Evolutionary conservation across 257 asterid genomes (phyloP), one percentile per base, ranked within the genome.

Genomic region (Solanum acaule): DNA sequence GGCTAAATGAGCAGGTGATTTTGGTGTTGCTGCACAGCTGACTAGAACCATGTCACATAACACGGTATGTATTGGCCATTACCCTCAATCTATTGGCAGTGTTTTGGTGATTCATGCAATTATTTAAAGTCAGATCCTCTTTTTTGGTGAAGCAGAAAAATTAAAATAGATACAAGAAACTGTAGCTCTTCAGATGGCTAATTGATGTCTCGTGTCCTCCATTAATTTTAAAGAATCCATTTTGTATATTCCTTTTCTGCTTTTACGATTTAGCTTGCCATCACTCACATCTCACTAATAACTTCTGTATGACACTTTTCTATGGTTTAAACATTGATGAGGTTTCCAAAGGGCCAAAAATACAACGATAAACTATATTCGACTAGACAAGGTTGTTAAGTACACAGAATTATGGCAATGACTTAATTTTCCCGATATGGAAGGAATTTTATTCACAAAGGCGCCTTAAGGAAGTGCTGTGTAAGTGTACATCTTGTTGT

Each of bases 41-140:
- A 96, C 99, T 88, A 95, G 99, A 93, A 97, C 99, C 11, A 97
- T 97, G 99, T 97, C 99, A 92, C 99, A 98, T 81, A 97, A 97
- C 93, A 97, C 99, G 94, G 99, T 97, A 96, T 9, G 29, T 63
- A 35, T 83, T 82, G 31, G 31, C 86, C 44, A 46, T 49, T 31
- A 82, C 12, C 42, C 68, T 82, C 44, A 31, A 46, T 49, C 67
- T 82, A 49, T 82, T 49, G 12, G 44, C 70, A 29, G 31, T 18
- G 15, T 10, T 79, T 22, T 8, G 16, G 40, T 18, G 27, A 3
- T 27, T 44, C 25, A 27, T 44, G 40, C 67, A 79, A 44, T 44
- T 18, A 44, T 40, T 78, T 42, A 8, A 40, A n/a, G 63, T 40
- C 34, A 77, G n/a, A n/a, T n/a, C n/a, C n/a, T n/a, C n/a, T n/a